Conservation (phyloP, 495 filamentous ascomycete genomes). For the Darksidea phi region DNA sequence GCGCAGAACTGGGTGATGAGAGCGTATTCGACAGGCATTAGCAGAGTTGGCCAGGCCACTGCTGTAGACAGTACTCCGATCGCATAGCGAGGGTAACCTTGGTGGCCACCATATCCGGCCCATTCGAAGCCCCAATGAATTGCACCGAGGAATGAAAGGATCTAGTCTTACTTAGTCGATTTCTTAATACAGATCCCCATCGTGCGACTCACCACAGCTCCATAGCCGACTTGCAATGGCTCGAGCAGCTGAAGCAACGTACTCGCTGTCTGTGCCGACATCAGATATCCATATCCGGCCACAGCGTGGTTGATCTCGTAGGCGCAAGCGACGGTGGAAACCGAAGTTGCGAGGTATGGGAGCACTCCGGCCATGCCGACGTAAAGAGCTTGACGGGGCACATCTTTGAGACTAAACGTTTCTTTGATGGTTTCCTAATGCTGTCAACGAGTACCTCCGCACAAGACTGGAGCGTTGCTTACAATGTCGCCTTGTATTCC, state of each 20-base stretch:
- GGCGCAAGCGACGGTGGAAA: conserved; percentile 81
- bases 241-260: conserved; percentile 76
- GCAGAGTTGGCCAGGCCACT: conserved; percentile 88
- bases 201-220: conserved; percentile 69
- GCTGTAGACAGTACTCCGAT: conserved; percentile 80
- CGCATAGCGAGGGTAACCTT: conserved; percentile 74
- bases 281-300: conserved; percentile 61
- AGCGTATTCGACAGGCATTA: conserved; percentile 84
- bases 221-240: conserved; percentile 89
- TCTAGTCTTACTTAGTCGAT: conserved; percentile 47
- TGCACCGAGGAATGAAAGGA: conserved; percentile 93
- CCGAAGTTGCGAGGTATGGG: conserved; percentile 84
- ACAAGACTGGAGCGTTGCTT: conserved; percentile 39
- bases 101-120: conserved; percentile 69
- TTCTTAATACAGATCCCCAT: not conserved
- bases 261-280: conserved; percentile 70
- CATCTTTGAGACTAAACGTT: conserved; percentile 74
- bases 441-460: too few relatives aligned
- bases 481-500: conserved; percentile 75
- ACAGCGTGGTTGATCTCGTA: conserved; percentile 49
- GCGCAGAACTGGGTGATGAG: conserved; percentile 86
- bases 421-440: conserved; percentile 81
- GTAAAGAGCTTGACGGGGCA: conserved; percentile 76
- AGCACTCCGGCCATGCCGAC: conserved; percentile 87
- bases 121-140: conserved; percentile 93